Conservation (phyloP, 177 flowering plant genomes). For the Telopea speciosissima region DNA sequence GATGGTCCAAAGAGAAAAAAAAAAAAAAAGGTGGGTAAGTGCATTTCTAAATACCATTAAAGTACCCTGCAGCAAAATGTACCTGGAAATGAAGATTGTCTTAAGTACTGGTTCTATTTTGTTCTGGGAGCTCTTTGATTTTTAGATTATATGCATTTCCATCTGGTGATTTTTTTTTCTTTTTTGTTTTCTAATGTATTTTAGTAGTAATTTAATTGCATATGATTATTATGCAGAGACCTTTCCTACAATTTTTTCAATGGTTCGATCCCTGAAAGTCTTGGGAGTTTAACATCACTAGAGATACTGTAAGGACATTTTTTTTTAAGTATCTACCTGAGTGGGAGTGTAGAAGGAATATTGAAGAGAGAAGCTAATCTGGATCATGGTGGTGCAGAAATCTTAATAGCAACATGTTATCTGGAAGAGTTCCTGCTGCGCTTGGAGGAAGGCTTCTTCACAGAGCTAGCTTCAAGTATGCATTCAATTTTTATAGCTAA, state of each 20-base stretch:
- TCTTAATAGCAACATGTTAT: conserved; percentile 80
- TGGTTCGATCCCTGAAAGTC: conserved; percentile 90
- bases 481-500: background rate
- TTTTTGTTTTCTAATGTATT: background rate
- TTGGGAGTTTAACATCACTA: conserved; percentile 70
- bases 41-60: too few relatives aligned
- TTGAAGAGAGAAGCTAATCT: conserved; percentile 6
- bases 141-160: background rate
- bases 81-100: too few relatives aligned
- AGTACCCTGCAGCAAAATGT: too few relatives aligned
- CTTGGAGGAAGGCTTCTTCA: conserved; percentile 90
- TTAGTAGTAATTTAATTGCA: background rate
- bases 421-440: conserved; percentile 77
- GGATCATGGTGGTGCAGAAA: conserved; percentile 43
- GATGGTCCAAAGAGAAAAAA: too few relatives aligned
- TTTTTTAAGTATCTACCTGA: conserved; percentile 5
- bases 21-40: too few relatives aligned
- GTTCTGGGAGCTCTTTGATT: too few relatives aligned
- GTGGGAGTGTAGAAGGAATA: background rate
- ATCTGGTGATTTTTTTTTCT: background rate
- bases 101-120: too few relatives aligned
- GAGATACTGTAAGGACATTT: conserved; percentile 56
- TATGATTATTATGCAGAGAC: conserved; percentile 49
- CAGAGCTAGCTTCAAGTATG: conserved; percentile 97
- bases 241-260: conserved; percentile 82